Evolutionary conservation across 2,329 filamentous ascomycete species (phyloP), one percentile per base, ranked within the genome.

Genomic region (Thielaviopsis ethacetica): DNA sequence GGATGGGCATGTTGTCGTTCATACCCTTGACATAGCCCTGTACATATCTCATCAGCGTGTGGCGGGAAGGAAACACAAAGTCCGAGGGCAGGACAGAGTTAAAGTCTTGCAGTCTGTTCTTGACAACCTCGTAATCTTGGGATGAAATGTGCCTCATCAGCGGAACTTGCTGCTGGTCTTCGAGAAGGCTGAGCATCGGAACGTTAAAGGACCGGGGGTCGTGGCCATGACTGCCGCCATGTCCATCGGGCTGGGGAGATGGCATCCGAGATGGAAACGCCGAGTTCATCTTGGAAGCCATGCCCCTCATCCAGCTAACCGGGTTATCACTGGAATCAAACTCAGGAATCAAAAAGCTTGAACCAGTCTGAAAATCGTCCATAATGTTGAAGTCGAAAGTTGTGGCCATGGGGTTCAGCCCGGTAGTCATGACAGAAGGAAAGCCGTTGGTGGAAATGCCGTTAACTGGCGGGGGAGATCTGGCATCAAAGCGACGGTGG

Each of bases 11-110:
- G 61, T 78, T 74, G 57, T 78, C 76, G 59, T 80, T 76, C 60
- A 88, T 86, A 0, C 84, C 83, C 60, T 77, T 80, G 57, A 86
- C 78, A 64, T 86, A 88, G 1, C 83, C 84, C 61, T 85, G 83
- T 34, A 88, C 69, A 62, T 87, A 88, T 38, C 85, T 72, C 2
- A 81, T 83, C 27, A 88, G 67, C 0, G 85, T 85, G 63, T 86
- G 78, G 2, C 84, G 77, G 4, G 84, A 86, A 1, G 85, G 84
- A 55, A 88, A 79, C 2, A 81, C 76, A 63, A 88, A 88, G 63
- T 82, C 80, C 57, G 70, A 72, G 0, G 82, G 79, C 22, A 85
- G 68, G 4, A 83, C 77, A 0, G 76, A 73, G 0, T 79, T 79
- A 62, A 84, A 85, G 62, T 83, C 80, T 21, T 80, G 75, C 0